phyloP scores from a whole-genome alignment of 257 asterid species.

The Handroanthus guayacan region DNA sequence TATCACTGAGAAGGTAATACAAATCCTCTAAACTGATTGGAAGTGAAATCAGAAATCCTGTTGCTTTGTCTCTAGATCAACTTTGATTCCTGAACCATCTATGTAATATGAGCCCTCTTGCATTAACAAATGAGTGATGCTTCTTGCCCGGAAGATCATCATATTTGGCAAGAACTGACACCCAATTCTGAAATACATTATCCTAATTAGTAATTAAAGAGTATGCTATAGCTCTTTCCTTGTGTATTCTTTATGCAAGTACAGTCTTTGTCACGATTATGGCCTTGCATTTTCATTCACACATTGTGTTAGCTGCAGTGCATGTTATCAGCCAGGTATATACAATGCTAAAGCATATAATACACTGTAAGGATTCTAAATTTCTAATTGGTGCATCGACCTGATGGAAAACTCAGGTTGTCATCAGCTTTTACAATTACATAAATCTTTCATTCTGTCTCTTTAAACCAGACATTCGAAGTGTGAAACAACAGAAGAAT shows the following conservation, averaged over 20 bases:
- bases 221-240: not conserved
- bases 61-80: not conserved
- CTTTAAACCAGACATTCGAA: slow-evolving; percentile 12
- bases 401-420: slow-evolving; percentile 7
- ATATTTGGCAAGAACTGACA: no score
- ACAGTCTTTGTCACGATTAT: slow-evolving; percentile 3
- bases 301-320: not conserved
- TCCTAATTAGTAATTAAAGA: slow-evolving; percentile 7
- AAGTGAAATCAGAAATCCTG: slow-evolving; percentile 8
- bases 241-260: not conserved
- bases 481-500: slow-evolving; percentile 20
- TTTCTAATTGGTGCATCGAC: slow-evolving; percentile 28
- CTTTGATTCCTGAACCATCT: slow-evolving; percentile 5
- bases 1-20: not conserved
- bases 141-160: no score
- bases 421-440: not conserved
- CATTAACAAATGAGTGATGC: no score
- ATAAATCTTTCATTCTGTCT: not conserved
- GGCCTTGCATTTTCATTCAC: slow-evolving; percentile 2
- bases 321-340: slow-evolving; percentile 16
- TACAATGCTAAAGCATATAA: slow-evolving; percentile 10
- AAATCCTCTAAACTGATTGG: not conserved
- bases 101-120: not conserved
- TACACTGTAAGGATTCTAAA: not conserved
- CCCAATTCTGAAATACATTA: not conserved